Base-by-base conservation (phyloP, 768 basidiomycete species). In the Leccinum longicurvipes region DNA sequence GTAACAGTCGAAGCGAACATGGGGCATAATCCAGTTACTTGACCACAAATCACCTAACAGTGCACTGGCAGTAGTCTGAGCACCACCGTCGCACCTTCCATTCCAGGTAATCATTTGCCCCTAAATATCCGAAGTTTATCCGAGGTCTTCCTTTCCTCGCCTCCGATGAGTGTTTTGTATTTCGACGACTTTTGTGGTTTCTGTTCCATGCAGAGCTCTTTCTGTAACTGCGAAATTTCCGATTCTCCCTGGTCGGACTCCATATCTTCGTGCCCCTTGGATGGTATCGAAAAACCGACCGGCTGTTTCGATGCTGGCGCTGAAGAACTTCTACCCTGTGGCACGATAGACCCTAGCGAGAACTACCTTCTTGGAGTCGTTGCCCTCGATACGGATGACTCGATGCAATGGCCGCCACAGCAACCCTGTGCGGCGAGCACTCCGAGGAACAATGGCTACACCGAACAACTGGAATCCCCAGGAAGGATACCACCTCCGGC, bases 401-500 rank as follows among this genome's bases (percentile, higher is more conserved):
- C 17, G 24, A 21, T 41, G 14, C 60, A 41, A 23, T 45, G 24
- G 44, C 54, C 21, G 11, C 45, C 52, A 23, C 51, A 48, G 39
- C 45, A 27, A 23, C 44, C 45, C 4, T 31, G 21, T 29, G 24
- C 50, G 11, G 47, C 45, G 31, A 53, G 34, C 19, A 57, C 54
- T 31, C 51, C 57, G 50, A 62, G 44, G 39, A 25, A 64, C 49
- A 44, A 36, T 51, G n/a, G 1, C 24, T 6, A 47, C n/a, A 24
- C 7, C 42, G 48, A 53, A 27, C 27, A 24, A 34, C 56, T 54
- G 49, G 46, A 48, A n/a, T 56, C 58, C 0, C 58, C 61, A 10
- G 23, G 23, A n/a, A 8, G 47, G 41, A 41, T 23, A 0, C 55
- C 32, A 14, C 66, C 67, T 54, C 64, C 67, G 19, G 55, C 57